These are phyloP conservation scores for Cladosporium austrohemisphaericum DNA, from an alignment of 2,329 filamentous ascomycete genomes.

Conservation along the genomic window DNA sequence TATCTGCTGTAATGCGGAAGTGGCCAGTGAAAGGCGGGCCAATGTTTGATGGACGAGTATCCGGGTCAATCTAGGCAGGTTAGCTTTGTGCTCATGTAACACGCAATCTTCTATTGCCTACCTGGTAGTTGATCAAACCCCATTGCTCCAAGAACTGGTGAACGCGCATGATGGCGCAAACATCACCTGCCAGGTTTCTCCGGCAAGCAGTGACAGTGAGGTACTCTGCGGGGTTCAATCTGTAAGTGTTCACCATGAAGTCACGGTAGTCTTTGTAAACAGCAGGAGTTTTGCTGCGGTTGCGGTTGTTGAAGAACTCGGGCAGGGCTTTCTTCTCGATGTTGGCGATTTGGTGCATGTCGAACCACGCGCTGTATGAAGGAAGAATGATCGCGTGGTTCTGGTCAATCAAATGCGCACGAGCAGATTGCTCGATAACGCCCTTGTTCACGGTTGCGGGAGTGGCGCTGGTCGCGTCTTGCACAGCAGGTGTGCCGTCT, in stretches of 20 bases:
- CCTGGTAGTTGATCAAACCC: conserved; percentile 98
- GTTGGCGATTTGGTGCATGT: conserved; percentile 88
- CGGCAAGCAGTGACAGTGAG: conserved; percentile 94
- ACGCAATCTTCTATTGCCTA: conserved; percentile 35
- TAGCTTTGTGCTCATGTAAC: not conserved
- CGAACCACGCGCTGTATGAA: conserved; percentile 98
- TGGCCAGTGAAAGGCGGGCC: conserved; percentile 96
- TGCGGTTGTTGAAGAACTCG: conserved; percentile 97
- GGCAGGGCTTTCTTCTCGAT: conserved; percentile 93
- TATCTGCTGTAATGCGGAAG: conserved; percentile 94
- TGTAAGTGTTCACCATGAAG: conserved; percentile 99
- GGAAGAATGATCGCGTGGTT: conserved; percentile 94
- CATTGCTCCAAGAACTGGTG: conserved; percentile 97
- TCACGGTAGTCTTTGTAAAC: conserved; percentile 99
- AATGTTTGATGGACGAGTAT: conserved; percentile 90
- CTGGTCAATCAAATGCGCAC: conserved; percentile 87
- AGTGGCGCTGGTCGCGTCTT: conserved; percentile 13
- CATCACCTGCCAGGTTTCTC: conserved; percentile 90
- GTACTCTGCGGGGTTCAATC: conserved; percentile 92
- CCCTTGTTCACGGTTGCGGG: conserved; percentile 63
- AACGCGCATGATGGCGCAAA: conserved; percentile 98
- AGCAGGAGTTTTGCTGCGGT: conserved; percentile 93
- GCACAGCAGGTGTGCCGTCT: conserved; percentile 25
- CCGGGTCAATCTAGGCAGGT: conserved; percentile 76
- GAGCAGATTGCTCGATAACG: conserved; percentile 76